Conservation (phyloP, 768 basidiomycete species). For the Glaciozyma martinii region DNA sequence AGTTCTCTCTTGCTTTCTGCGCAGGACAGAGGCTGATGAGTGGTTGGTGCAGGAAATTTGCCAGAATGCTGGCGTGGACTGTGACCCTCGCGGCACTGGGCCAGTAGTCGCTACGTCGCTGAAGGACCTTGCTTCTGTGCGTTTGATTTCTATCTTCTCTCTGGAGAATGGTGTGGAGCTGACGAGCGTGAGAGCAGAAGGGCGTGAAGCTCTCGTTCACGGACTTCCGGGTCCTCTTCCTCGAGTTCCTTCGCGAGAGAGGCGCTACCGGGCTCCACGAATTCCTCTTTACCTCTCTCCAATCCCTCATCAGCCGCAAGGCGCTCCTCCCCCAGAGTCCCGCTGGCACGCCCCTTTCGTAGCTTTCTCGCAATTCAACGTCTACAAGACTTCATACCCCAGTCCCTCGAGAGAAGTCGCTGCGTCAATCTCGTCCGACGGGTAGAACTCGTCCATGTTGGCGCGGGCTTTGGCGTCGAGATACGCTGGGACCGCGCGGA, state of each 20-base stretch:
- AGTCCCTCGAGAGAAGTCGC: constrained; percentile 7
- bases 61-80: background rate
- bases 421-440: background rate
- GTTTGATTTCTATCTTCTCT: background rate
- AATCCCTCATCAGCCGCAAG: constrained; percentile 5
- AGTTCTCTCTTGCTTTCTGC: background rate
- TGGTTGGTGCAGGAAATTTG: background rate
- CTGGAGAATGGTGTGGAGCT: background rate
- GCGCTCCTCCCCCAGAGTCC: no score
- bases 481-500: constrained; percentile 2
- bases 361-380: background rate
- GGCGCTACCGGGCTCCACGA: constrained; percentile 8
- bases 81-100: background rate
- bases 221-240: constrained; percentile 18
- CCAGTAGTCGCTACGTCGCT: constrained; percentile 1
- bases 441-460: constrained; percentile 18
- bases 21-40: background rate
- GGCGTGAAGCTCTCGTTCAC: background rate
- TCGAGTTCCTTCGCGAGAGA: constrained; percentile 1
- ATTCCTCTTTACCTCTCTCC: constrained; percentile 16
- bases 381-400: constrained; percentile 1
- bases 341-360: no score
- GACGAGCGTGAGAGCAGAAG: background rate
- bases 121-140: constrained; percentile 6
- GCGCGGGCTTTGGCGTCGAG: constrained; percentile 1